Evolutionary conservation across 495 filamentous ascomycete genomes (phyloP), one percentile per base, ranked within the genome.

Genomic region (Astrothelium subdiscretum): DNA sequence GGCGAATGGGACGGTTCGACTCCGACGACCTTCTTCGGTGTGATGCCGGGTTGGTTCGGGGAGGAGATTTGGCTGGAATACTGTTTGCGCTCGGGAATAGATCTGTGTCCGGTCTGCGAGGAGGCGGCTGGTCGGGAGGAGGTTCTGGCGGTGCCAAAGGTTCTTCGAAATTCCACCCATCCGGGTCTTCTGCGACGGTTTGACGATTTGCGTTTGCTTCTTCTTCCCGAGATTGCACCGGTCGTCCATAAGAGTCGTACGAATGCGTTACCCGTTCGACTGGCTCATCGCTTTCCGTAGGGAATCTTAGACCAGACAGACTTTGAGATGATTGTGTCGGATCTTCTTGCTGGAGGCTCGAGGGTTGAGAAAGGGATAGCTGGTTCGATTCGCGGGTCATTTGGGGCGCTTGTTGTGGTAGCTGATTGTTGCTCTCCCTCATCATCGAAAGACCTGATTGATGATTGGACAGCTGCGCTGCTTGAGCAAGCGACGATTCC

Each of bases 131-230:
- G 63, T 66, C 76, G 48, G 79, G 82, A 63, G 72, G 72, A 52
- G 78, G 69, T 29, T 84, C 74, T 0, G 72, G 59, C 62, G 72
- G 75, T 22, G 73, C 64, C 31, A 74, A 76, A 18, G 80, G 78
- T 60, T 97, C 92, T 63, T 90, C 89, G 69, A 98, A 98, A 71
- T 94, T 90, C 94, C 94, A 98, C 12, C 81, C 87, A 72, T 95
- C 92, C 4, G 80, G 71, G 63, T 94, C 87, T 31, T 72, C 72
- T 24, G 66, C 63, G 5, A 66, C 57, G 8, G 58, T 54, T 27
- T 69, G 68, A 15, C 63, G 59, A 31, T 42, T 35, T 32, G 59
- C 60, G 18, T 40, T 44, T 8, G 51, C 6, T 27, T 83, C 61
- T 68, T 78, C 70, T 71, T 79, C 68, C 68, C 74, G 61, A 1